A percentile compares a stretch with the other conserved stretches of the same genome.
phyloP scores from a whole-genome alignment of 2,329 filamentous ascomycete species.

The Exophiala phaeomuriformis region DNA sequence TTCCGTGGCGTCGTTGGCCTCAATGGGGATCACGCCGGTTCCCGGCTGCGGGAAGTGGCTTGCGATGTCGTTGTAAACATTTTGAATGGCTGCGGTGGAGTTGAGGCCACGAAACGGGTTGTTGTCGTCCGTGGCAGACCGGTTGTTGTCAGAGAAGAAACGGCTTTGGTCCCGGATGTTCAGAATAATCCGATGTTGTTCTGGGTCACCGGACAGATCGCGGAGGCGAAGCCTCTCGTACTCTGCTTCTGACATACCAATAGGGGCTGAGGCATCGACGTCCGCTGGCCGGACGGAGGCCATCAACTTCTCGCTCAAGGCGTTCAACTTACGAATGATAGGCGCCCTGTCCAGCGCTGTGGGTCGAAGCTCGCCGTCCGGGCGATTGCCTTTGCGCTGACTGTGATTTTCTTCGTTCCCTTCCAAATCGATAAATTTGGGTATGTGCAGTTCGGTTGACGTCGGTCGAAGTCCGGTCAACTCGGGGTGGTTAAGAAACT shows the following conservation, averaged over 20 bases:
- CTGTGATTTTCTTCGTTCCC: conserved; percentile 94
- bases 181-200: conserved; percentile 71
- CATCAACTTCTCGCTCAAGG: conserved; percentile 87
- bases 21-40: conserved; percentile 21
- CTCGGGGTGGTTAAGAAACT: conserved; percentile 71
- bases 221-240: conserved; percentile 68
- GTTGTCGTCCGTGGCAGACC: conserved; percentile 30
- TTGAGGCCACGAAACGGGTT: conserved; percentile 23
- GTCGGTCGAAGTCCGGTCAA: conserved; percentile 40
- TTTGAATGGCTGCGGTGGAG: conserved; percentile 22
- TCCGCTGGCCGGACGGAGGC: conserved; percentile 76
- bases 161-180: conserved; percentile 81
- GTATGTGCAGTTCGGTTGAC: conserved; percentile 57
- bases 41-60: conserved; percentile 21
- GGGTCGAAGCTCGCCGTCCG: conserved; percentile 84
- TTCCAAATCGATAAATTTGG: conserved; percentile 83
- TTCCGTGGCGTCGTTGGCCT: conserved; percentile 14
- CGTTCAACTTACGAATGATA: conserved; percentile 83
- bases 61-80: conserved; percentile 17
- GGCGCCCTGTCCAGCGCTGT: conserved; percentile 67
- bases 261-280: conserved; percentile 56
- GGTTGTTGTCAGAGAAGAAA: conserved; percentile 57
- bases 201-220: conserved; percentile 67
- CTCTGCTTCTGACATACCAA: conserved; percentile 63
- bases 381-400: conserved; percentile 75